Evolutionary conservation across 2,329 filamentous ascomycete species (phyloP).

Genomic region (Alternaria solani): DNA sequence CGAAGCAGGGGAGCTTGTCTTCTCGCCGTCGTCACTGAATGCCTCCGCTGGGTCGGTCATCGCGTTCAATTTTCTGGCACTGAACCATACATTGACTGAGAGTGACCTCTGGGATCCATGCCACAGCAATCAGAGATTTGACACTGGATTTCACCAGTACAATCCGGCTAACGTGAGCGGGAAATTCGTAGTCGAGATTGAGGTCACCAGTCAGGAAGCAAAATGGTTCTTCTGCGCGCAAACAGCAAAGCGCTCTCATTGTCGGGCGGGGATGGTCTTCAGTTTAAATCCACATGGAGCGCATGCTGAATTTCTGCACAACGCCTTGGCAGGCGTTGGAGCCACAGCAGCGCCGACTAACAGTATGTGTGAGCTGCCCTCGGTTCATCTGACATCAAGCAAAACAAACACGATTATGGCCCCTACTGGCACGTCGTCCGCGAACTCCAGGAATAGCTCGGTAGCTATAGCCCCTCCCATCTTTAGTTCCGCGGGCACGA

Average conservation of each 20-base stretch:
- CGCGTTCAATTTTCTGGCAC: constrained; percentile 20
- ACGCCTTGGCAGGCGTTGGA: constrained; percentile 6
- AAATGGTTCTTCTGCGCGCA: constrained; percentile 27
- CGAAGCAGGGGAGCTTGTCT: constrained; percentile 15
- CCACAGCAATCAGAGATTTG: not conserved
- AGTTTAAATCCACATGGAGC: constrained; percentile 18
- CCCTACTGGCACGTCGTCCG: not conserved
- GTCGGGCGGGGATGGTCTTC: constrained; percentile 19
- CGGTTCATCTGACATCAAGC: not conserved
- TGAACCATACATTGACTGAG: constrained; percentile 24
- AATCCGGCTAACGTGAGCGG: constrained; percentile 17
- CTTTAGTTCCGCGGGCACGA: not conserved
- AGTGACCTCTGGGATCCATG: constrained; percentile 13
- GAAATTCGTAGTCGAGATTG: constrained; percentile 13
- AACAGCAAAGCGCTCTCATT: constrained; percentile 12
- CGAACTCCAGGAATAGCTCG: not conserved
- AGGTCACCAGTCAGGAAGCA: constrained; percentile 12
- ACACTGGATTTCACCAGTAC: constrained; percentile 4
- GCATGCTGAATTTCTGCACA: constrained; percentile 17
- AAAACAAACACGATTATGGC: not conserved
- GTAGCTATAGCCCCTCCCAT: not conserved
- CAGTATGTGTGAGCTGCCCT: not conserved
- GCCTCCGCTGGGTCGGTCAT: constrained; percentile 14
- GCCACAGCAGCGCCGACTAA: not conserved
- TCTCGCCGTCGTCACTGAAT: constrained; percentile 15